Evolutionary conservation across 140 eudicot genomes (phyloP), one percentile per base, ranked within the genome.

Genomic region (Senecio squalidus): DNA sequence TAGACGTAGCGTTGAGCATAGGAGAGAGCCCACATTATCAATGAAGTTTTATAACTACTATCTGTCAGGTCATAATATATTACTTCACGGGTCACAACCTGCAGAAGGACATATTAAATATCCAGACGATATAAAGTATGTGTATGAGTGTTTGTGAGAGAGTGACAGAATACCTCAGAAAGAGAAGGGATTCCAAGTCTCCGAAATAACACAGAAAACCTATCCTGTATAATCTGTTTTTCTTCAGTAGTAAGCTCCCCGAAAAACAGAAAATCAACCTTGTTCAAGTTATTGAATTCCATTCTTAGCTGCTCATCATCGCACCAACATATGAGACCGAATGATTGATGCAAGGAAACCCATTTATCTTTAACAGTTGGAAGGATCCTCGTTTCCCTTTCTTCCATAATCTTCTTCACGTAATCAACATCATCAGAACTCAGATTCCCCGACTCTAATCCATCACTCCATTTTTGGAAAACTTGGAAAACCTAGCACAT

Each of bases 351-450:
- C 54, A 88, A 74, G 18, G 96, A 87, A 54, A 88, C 86, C 96
- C 96, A 88, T 75, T 74, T 83, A 62, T 88, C 86, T 73, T 63
- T 70, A 48, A 60, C 67, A 31, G 96, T 77, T 45, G 96, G 96
- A 45, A 88, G 84, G 55, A 88, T 79, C 7, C 13, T 18, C 52
- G n/a, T 9, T 46, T 46, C 52, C 52, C 18, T 46, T 6, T 46
- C 52, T 25, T 18, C 23, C 52, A 46, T 46, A 46, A 24, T 46
- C 52, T 18, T 20, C 52, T 46, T 46, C 26, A 46, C 17, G 52
- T 46, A 46, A 25, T 46, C 52, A 9, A 46, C 9, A 9, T 46
- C 52, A 20, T 20, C 27, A 46, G 24, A 46, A 46, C 52, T 46
- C 52, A 46, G 18, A 8, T 1, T 5, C 52, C n/a, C 52, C 4